These are phyloP conservation scores for Gnaphalium uliginosum DNA, from an alignment of 129 eudicot species.

Conservation along the genomic window DNA sequence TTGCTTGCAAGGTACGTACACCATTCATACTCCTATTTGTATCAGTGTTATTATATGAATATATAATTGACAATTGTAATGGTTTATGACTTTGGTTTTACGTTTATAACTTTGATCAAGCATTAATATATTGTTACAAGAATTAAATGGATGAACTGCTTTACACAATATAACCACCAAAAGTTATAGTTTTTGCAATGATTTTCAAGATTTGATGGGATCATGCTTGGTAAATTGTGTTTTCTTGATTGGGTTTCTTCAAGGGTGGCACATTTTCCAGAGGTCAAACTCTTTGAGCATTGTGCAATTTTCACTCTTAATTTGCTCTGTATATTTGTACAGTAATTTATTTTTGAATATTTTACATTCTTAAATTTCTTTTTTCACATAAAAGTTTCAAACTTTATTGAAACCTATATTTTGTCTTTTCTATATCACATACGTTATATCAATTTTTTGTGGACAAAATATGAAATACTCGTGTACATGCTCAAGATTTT, in stretches of 20 bases:
- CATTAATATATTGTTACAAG: background rate
- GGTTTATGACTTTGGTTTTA: too few relatives aligned
- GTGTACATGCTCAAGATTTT: background rate
- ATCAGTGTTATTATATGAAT: too few relatives aligned
- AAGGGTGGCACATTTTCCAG: slow-evolving; percentile 41
- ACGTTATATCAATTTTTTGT: background rate
- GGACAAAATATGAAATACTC: background rate
- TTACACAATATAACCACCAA: slow-evolving; percentile 15
- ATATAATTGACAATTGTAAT: too few relatives aligned
- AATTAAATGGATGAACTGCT: background rate
- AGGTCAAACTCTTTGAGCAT: slow-evolving; percentile 35
- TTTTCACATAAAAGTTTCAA: background rate
- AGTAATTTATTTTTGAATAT: background rate
- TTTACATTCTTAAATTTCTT: background rate
- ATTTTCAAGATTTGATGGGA: slow-evolving; percentile 25
- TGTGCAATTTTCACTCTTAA: slow-evolving; percentile 22
- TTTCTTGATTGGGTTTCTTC: slow-evolving; percentile 28
- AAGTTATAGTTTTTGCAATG: slow-evolving; percentile 7
- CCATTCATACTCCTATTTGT: too few relatives aligned
- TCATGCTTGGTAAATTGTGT: slow-evolving; percentile 40
- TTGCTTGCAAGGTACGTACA: slow-evolving; percentile 73
- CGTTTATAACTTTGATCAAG: too few relatives aligned
- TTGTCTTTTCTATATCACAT: background rate
- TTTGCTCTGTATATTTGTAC: background rate
- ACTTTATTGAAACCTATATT: background rate